Conservation (phyloP, 495 filamentous ascomycete species). For the Aspergillus bridgeri region DNA sequence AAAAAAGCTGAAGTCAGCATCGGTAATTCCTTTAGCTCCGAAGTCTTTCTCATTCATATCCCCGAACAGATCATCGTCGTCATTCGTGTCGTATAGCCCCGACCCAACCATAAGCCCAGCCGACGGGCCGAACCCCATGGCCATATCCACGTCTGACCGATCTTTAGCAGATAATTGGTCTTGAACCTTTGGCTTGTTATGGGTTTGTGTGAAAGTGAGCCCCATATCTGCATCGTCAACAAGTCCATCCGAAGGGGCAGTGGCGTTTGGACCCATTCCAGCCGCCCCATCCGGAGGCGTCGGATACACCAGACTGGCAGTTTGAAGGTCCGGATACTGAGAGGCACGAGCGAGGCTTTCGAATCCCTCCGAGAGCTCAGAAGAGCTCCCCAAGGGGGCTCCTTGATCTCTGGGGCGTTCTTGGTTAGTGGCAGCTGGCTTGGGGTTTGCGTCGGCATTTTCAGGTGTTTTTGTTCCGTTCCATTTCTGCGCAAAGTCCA, state of each 20-base stretch:
- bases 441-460: slow-evolving; percentile 18
- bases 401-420: slow-evolving; percentile 20
- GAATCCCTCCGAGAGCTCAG: slow-evolving; percentile 29
- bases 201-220: slow-evolving; percentile 9
- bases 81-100: slow-evolving; percentile 43
- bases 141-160: slow-evolving; percentile 18
- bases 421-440: slow-evolving; percentile 38
- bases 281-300: slow-evolving; percentile 79
- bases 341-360: slow-evolving; percentile 49
- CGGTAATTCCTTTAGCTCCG: slow-evolving; percentile 75
- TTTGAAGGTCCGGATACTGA: slow-evolving; percentile 49
- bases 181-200: slow-evolving; percentile 10
- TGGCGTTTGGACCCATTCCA: slow-evolving; percentile 27
- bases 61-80: slow-evolving; percentile 64
- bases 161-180: slow-evolving; percentile 20
- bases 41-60: slow-evolving; percentile 75
- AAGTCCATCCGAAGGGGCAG: slow-evolving; percentile 25
- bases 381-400: slow-evolving; percentile 19
- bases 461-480: slow-evolving; percentile 36
- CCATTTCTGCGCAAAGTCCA: slow-evolving; percentile 70
- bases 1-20: slow-evolving; percentile 89
- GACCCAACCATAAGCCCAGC: slow-evolving; percentile 34
- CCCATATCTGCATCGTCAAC: slow-evolving; percentile 30
- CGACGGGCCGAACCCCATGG: slow-evolving; percentile 23
- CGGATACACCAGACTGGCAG: slow-evolving; percentile 71